Evolutionary conservation across 129 eudicot genomes (phyloP), one percentile per base, ranked within the genome.

Genomic region (Apium graveolens): DNA sequence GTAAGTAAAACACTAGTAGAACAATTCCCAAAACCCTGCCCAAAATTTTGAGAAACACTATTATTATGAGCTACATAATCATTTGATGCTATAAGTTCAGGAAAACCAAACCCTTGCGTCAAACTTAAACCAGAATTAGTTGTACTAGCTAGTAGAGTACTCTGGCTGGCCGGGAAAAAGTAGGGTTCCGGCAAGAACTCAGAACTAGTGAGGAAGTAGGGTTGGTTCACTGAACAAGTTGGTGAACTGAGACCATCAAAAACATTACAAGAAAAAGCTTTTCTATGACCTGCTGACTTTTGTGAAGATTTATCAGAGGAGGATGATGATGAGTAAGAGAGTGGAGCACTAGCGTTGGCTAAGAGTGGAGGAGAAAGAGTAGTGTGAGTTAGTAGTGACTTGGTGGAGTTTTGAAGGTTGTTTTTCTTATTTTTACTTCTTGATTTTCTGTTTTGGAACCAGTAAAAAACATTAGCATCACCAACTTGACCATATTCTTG

Each of bases 401-500:
- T 65, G 87, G 38, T 79, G 63, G 62, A 37, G 31, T 24, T 71
- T 38, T 20, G 70, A 78, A 88, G 81, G 73, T 35, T 69, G 91
- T 45, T 83, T 45, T 83, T 86, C 77, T 94, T 94, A 85, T 89
- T 90, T 81, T 94, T 94, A 86, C 93, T 89, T 45, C 98, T 81
- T 20, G 98, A 94, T 84, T 94, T 94, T 60, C 98, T 78, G 90
- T 94, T 94, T 10, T 94, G 98, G 79, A 94, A 94, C 98, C 98
- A 94, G 84, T 94, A 94, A 77, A 94, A 94, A 27, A 94, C 98
- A 43, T 94, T 94, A 41, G 98, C 98, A 63, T 94, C 98, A 14
- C 98, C 98, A 5, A 94, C 98, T 88, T 91, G 97, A 39, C 98
- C 98, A 66, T 86, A 94, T 73, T 94, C 96, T 74, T 91, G 97